Conservation (phyloP, 345 rosid genomes). For the Rhodamnia rubescens region DNA sequence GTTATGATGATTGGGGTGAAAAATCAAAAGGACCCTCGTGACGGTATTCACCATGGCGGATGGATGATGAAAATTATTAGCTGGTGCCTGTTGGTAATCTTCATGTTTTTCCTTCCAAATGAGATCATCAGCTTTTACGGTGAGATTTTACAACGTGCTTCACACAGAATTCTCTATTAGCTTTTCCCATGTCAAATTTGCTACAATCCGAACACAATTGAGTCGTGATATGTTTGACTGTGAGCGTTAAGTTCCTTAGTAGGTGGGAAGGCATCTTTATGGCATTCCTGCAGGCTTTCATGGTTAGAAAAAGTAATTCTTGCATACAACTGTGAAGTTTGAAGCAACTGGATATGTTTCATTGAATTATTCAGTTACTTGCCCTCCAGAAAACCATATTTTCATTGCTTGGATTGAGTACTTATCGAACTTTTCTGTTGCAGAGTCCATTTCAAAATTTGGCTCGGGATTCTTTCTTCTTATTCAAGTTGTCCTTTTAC, state of each 20-base stretch:
- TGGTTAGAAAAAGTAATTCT: not conserved
- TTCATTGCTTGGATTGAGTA: not conserved
- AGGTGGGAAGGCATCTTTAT: not conserved
- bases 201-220: not conserved
- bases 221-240: not conserved
- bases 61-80: slow-evolving; percentile 94
- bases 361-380: not conserved
- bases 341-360: not conserved
- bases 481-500: slow-evolving; percentile 94
- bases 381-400: not conserved
- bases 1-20: slow-evolving; percentile 86
- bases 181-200: not conserved
- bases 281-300: not conserved
- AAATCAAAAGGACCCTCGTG: slow-evolving; percentile 94
- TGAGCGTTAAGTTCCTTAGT: not conserved
- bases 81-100: slow-evolving; percentile 83
- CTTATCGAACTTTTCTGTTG: slow-evolving; percentile 1
- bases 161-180: not conserved
- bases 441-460: slow-evolving; percentile 86
- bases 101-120: slow-evolving; percentile 94
- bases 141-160: slow-evolving; percentile 3
- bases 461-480: slow-evolving; percentile 97
- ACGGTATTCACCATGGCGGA: slow-evolving; percentile 92
- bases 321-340: not conserved
- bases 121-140: slow-evolving; percentile 89